Conservation (phyloP, 495 filamentous ascomycete species). For the Aspergillus coremiiformis region DNA sequence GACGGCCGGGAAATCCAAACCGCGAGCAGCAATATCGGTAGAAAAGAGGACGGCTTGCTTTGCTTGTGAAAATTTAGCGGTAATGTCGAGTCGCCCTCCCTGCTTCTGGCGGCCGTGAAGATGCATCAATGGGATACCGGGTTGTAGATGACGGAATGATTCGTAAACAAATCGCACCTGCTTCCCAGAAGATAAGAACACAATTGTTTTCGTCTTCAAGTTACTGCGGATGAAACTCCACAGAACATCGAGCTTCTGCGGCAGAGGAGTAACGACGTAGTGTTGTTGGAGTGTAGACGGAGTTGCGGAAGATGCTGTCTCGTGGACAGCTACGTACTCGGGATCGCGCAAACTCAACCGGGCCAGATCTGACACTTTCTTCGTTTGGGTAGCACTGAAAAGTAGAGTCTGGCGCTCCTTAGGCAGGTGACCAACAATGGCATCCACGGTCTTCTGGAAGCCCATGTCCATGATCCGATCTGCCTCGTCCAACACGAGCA, state of each 20-base stretch:
- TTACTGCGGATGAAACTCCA: constrained; percentile 87
- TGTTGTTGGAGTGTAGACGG: constrained; percentile 81
- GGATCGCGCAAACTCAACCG: constrained; percentile 81
- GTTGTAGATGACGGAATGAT: constrained; percentile 84
- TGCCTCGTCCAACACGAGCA: constrained; percentile 92
- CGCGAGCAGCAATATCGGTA: constrained; percentile 88
- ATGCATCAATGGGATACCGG: constrained; percentile 91
- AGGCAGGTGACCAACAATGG: constrained; percentile 87
- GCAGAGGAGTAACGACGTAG: constrained; percentile 75
- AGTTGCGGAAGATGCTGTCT: constrained; percentile 72
- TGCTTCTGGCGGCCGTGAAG: constrained; percentile 95
- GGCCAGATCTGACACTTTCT: constrained; percentile 85
- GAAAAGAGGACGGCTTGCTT: constrained; percentile 85
- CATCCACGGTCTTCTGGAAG: constrained; percentile 85
- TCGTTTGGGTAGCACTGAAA: constrained; percentile 95
- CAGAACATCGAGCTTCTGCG: constrained; percentile 83
- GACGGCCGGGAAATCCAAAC: constrained; percentile 91
- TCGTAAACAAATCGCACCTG: constrained; percentile 95
- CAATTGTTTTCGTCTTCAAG: constrained; percentile 84
- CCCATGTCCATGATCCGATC: constrained; percentile 98
- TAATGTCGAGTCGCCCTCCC: constrained; percentile 76
- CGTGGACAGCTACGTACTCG: constrained; percentile 91
- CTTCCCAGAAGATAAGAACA: constrained; percentile 91
- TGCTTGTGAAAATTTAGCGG: constrained; percentile 66
- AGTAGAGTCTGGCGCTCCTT: constrained; percentile 82